A percentile compares a stretch with the other conserved stretches of the same genome.
Conservation (phyloP, 2,329 filamentous ascomycete genomes). For the Aspergillus sp. region DNA sequence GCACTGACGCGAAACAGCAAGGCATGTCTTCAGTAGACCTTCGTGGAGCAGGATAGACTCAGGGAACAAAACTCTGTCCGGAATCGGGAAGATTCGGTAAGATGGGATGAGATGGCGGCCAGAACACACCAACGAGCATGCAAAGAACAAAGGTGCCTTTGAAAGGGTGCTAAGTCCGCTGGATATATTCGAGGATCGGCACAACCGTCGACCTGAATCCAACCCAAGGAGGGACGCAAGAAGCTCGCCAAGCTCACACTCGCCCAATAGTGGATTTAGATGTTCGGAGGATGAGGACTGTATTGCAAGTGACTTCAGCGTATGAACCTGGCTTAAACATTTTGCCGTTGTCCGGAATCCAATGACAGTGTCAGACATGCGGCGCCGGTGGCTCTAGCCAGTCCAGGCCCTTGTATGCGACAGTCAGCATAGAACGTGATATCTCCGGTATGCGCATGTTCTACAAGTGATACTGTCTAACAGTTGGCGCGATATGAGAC, state of each 20-base stretch:
- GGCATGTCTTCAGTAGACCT: not conserved
- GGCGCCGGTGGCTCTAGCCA: not conserved
- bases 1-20: not conserved
- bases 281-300: not conserved
- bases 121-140: slow-evolving; percentile 2
- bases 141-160: slow-evolving; percentile 5
- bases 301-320: not conserved
- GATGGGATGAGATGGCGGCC: not conserved
- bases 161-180: slow-evolving; percentile 7
- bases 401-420: not conserved
- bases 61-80: not conserved
- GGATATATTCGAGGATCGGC: slow-evolving; percentile 11
- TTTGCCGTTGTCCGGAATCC: not conserved
- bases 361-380: slow-evolving; percentile 8
- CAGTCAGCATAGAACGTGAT: not conserved
- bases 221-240: not conserved
- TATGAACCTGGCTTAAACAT: not conserved
- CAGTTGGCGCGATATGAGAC: slow-evolving; percentile 9
- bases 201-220: not conserved
- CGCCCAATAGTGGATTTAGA: slow-evolving; percentile 11
- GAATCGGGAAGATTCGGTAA: slow-evolving; percentile 13
- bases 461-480: slow-evolving; percentile 1
- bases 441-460: slow-evolving; percentile 3
- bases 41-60: not conserved
- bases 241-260: slow-evolving; percentile 9